Conservation (phyloP, 2,329 filamentous ascomycete genomes). For the Massarina eburnea region DNA sequence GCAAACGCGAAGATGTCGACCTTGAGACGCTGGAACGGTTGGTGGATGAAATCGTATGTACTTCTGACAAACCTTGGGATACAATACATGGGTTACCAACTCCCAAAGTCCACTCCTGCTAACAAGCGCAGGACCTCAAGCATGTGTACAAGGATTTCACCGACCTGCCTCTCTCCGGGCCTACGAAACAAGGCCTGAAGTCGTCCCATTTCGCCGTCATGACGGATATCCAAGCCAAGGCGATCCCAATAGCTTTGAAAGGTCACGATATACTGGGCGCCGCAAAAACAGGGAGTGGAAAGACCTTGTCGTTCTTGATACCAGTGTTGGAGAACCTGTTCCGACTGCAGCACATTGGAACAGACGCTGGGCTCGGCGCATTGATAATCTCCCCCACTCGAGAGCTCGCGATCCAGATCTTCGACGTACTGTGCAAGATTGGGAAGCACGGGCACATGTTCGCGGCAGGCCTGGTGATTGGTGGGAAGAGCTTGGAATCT, state of each 20-base stretch:
- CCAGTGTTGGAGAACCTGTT: constrained; percentile 93
- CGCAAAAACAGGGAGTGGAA: constrained; percentile 93
- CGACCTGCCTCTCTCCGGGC: constrained; percentile 81
- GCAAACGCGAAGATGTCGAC: constrained; percentile 57
- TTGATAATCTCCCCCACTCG: constrained; percentile 92
- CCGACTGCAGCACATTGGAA: constrained; percentile 82
- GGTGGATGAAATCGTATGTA: constrained; percentile 46
- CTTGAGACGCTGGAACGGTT: constrained; percentile 49
- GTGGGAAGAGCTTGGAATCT: constrained; percentile 86
- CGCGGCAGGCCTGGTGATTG: constrained; percentile 90
- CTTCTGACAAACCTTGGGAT: neutral
- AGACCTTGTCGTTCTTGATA: constrained; percentile 89
- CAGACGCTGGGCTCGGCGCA: constrained; percentile 82
- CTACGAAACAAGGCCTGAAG: constrained; percentile 77
- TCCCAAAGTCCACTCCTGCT: constrained; percentile 5
- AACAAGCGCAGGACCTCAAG: constrained; percentile 59
- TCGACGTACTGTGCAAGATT: constrained; percentile 88
- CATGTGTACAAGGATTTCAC: constrained; percentile 69
- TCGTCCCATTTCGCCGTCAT: constrained; percentile 85
- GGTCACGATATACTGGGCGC: constrained; percentile 88
- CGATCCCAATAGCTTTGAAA: constrained; percentile 85
- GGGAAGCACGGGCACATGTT: constrained; percentile 82
- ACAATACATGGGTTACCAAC: neutral
- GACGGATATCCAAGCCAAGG: constrained; percentile 88
- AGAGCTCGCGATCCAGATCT: constrained; percentile 95